Base-by-base conservation (phyloP, 1,139 yeast species). In the Hyphopichia buzzinii region DNA sequence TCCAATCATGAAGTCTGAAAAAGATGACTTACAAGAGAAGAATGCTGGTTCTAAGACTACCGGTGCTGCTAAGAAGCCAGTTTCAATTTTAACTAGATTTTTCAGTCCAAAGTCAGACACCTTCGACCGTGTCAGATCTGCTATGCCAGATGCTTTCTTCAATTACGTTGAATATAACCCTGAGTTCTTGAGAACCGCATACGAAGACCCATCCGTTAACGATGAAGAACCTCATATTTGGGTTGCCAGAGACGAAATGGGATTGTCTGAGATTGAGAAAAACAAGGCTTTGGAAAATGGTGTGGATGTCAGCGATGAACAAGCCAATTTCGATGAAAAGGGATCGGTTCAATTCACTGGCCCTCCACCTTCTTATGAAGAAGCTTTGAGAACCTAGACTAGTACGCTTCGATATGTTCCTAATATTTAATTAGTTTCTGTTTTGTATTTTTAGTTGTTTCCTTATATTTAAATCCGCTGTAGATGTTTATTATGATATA, bases 191-290 rank as follows among this genome's bases (percentile, higher is more conserved):
- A 54, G 57, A 40, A 61, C 51, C 40, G 95, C 96, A 4, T 84
- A 81, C 51, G 74, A 77, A 33, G 79, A 79, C 52, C 89, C 90
- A 15, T 74, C 74, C 37, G 80, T 84, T 25, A 64, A 64, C 17
- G 82, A 78, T 30, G 72, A 68, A 23, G 81, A 75, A 46, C 87
- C 88, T 12, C 75, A 75, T 31, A 68, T 83, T 35, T 84, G 94
- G 94, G 66, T 82, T 44, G 79, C 84, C 29, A 69, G 62, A 42
- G 94, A 84, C 57, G 73, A 77, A 19, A 64, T 83, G 76, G 92
- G 92, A 15, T 70, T 84, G 31, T 77, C 87, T 3, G 74, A 70
- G 38, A 71, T 73, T 40, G 81, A 79, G 54, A 79, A 80, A 51
- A 68, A 67, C 32, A 73, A 77, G 48, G 77, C 87, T n/a, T 54